Evolutionary conservation across 139 green algal genomes (phyloP), one percentile per base, ranked within the genome.

Genomic region (Zygnema circumcarinatum): DNA sequence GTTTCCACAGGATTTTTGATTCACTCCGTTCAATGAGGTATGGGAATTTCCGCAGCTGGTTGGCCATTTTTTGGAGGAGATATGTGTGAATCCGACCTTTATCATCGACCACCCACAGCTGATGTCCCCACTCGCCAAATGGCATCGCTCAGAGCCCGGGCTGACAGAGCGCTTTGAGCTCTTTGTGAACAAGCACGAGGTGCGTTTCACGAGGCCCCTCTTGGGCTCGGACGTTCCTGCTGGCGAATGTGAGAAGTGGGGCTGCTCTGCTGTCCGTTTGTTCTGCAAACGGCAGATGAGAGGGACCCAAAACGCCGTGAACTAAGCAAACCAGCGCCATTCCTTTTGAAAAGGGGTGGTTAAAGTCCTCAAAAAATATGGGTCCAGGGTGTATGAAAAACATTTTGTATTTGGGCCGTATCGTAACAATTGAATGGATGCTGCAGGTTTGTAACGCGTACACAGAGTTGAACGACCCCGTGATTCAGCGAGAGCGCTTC

Each of bases 151-250:
- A 1, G 62, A 79, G 62, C 88, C 92, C 31, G 89, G 73, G 67
- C 76, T 99, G 92, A 99, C 97, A 0, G 97, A 99, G 94, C 95
- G 97, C 33, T 99, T 99, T 89, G 97, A 99, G 94, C 93, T 99
- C 52, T 99, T 99, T 91, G 94, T 99, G 39, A 99, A 99, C 94
- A 96, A 94, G 89, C 92, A 94, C 72, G 97, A 99, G 94, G 91
- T 99, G 36, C 39, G 54, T 29, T 20, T 22, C 52, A n/a, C n/a
- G n/a, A n/a, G n/a, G n/a, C n/a, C n/a, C n/a, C 42, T 85, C 31
- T 32, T 82, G 33, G 2, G 31, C 40, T 2, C 2, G n/a, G 29
- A n/a, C 56, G 56, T 72, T 72, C 29, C n/a, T 72, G 56, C n/a
- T 72, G n/a, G n/a, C n/a, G n/a, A n/a, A n/a, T n/a, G n/a, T n/a